Conservation (phyloP, 2,329 filamentous ascomycete genomes). For the Fusarium udum region DNA sequence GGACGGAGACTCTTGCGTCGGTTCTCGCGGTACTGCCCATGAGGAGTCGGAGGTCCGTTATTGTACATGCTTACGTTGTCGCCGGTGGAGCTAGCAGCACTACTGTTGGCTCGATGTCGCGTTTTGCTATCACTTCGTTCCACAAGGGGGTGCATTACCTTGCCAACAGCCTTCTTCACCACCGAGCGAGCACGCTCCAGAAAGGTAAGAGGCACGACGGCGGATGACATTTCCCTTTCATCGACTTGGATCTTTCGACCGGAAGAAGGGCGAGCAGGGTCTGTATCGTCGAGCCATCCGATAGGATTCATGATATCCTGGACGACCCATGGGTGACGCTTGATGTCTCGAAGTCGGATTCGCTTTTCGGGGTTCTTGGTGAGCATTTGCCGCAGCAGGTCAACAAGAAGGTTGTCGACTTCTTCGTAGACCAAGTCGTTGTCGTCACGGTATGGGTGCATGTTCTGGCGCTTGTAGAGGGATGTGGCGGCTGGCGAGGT, state of each 20-base stretch:
- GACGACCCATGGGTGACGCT: slow-evolving; percentile 91
- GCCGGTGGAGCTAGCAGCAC: slow-evolving; percentile 70
- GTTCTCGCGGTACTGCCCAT: slow-evolving; percentile 58
- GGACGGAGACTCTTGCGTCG: slow-evolving; percentile 63
- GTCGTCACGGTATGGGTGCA: slow-evolving; percentile 76
- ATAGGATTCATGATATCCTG: slow-evolving; percentile 77
- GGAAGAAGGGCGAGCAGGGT: slow-evolving; percentile 79
- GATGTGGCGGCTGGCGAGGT: slow-evolving; percentile 65
- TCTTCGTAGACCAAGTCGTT: slow-evolving; percentile 86
- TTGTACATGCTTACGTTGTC: slow-evolving; percentile 61
- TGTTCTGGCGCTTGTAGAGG: slow-evolving; percentile 66
- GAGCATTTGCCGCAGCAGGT: slow-evolving; percentile 82
- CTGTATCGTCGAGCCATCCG: slow-evolving; percentile 93
- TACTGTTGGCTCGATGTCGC: slow-evolving; percentile 68
- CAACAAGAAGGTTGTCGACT: slow-evolving; percentile 80
- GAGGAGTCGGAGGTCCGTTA: slow-evolving; percentile 59
- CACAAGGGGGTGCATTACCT: slow-evolving; percentile 68
- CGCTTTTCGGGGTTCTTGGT: slow-evolving; percentile 89
- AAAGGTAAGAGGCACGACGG: slow-evolving; percentile 89
- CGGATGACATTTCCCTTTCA: slow-evolving; percentile 86
- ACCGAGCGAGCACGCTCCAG: slow-evolving; percentile 85
- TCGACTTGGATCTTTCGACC: slow-evolving; percentile 93
- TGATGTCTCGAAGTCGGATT: slow-evolving; percentile 90
- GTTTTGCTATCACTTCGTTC: slow-evolving; percentile 66
- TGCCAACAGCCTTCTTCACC: slow-evolving; percentile 73